A percentile compares a stretch with the other conserved stretches of the same genome.
Conservation (phyloP, 345 rosid genomes). For the Arabidopsis suecica region DNA sequence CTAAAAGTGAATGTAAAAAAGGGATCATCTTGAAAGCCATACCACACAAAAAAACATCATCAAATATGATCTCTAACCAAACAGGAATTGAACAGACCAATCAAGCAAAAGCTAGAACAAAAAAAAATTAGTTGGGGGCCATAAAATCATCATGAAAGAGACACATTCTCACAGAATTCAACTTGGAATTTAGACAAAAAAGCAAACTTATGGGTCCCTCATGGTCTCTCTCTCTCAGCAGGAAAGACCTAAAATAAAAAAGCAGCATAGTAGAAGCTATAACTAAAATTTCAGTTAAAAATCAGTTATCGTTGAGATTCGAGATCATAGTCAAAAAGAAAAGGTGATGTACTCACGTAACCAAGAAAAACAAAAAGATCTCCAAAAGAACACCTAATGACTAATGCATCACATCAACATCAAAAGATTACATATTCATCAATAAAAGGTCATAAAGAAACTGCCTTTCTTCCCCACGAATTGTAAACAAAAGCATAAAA, state of each 20-base stretch:
- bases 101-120: slow-evolving; percentile 30
- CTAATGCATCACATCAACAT: slow-evolving; percentile 31
- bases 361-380: not conserved
- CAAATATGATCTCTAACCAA: slow-evolving; percentile 18
- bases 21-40: slow-evolving; percentile 3
- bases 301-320: slow-evolving; percentile 27
- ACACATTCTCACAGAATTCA: slow-evolving; percentile 29
- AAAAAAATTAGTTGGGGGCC: slow-evolving; percentile 2
- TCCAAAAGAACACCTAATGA: slow-evolving; percentile 20
- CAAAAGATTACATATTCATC: slow-evolving; percentile 1
- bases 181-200: slow-evolving; percentile 22
- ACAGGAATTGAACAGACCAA: slow-evolving; percentile 14
- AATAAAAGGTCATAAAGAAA: slow-evolving; percentile 19
- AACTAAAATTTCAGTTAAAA: slow-evolving; percentile 34
- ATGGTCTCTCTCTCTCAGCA: slow-evolving; percentile 10
- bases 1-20: slow-evolving; percentile 12
- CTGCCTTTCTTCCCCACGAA: slow-evolving; percentile 26
- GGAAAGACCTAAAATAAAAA: slow-evolving; percentile 23
- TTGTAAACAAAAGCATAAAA: slow-evolving; percentile 19
- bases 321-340: slow-evolving; percentile 31
- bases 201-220: slow-evolving; percentile 47
- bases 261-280: slow-evolving; percentile 25
- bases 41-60: slow-evolving; percentile 8
- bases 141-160: slow-evolving; percentile 39
- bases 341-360: slow-evolving; percentile 32